Evolutionary conservation across 202 grass and related monocot genomes (phyloP).

Genomic region (Digitaria exilis): DNA sequence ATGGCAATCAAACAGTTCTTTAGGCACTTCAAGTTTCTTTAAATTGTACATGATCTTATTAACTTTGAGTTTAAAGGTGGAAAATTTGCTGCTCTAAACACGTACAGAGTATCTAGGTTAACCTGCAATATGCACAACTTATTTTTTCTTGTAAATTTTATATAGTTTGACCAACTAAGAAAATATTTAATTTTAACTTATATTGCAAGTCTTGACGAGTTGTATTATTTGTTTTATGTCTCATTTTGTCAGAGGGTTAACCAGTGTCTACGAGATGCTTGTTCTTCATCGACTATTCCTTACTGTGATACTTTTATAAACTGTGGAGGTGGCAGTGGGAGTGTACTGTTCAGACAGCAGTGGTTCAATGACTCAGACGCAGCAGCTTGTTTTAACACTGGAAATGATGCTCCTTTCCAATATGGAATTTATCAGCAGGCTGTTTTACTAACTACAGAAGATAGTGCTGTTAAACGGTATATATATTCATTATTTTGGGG

Average conservation of each 20-base stretch:
- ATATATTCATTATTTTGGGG: constrained; percentile 88
- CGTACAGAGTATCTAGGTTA: background rate
- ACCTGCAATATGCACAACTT: constrained; percentile 5
- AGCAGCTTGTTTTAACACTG: constrained; percentile 49
- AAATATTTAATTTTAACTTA: background rate
- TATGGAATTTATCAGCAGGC: constrained; percentile 77
- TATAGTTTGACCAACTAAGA: background rate
- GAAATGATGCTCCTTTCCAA: constrained; percentile 28
- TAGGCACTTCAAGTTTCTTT: constrained; percentile 27
- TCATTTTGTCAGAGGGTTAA: constrained; percentile 80
- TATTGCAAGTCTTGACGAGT: background rate
- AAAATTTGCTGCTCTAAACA: constrained; percentile 17
- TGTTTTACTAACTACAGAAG: constrained; percentile 63
- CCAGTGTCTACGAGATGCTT: constrained; percentile 75
- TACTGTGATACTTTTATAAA: constrained; percentile 61
- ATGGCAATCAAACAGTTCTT: background rate
- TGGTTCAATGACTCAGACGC: constrained; percentile 52
- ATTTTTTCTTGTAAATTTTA: constrained; percentile 1
- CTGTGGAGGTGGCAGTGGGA: constrained; percentile 41
- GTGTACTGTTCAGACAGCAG: constrained; percentile 16
- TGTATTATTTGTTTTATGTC: constrained; percentile 23
- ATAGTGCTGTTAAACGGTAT: constrained; percentile 62
- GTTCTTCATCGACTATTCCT: constrained; percentile 41
- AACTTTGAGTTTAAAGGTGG: background rate
- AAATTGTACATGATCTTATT: constrained; percentile 9